A percentile compares a stretch with the other conserved stretches of the same genome.
phyloP scores from a whole-genome alignment of 805 yeast species.

The Candida nonsorbophila region DNA sequence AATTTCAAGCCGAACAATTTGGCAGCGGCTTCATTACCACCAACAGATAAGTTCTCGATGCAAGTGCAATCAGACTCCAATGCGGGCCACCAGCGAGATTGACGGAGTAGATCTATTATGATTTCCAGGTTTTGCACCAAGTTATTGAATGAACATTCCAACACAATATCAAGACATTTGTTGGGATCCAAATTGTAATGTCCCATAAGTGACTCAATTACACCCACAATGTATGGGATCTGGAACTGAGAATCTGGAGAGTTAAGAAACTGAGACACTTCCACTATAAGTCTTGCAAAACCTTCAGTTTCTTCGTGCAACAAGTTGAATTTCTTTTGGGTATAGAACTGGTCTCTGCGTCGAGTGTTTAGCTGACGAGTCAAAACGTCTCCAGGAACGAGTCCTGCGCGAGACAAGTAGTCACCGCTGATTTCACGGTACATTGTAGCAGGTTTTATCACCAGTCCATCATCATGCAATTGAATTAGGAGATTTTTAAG shows the following conservation, averaged over 20 bases:
- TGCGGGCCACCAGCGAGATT: constrained; percentile 67
- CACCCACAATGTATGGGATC: constrained; percentile 39
- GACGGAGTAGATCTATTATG: constrained; percentile 44
- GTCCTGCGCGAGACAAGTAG: constrained; percentile 17
- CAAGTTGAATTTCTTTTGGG: constrained; percentile 58
- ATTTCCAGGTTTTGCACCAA: constrained; percentile 42
- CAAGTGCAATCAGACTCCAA: constrained; percentile 24
- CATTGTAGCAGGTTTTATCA: constrained; percentile 26
- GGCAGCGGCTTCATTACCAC: constrained; percentile 55
- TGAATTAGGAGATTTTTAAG: constrained; percentile 16
- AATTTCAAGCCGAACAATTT: constrained; percentile 48
- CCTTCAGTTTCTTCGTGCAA: constrained; percentile 77
- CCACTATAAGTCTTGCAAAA: constrained; percentile 56
- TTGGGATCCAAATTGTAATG: constrained; percentile 72
- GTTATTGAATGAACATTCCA: constrained; percentile 47
- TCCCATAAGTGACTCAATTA: constrained; percentile 58
- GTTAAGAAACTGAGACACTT: constrained; percentile 38
- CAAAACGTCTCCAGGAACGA: constrained; percentile 28
- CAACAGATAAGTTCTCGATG: constrained; percentile 30
- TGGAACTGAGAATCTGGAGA: constrained; percentile 33
- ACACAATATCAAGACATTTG: constrained; percentile 57
- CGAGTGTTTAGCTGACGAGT: constrained; percentile 31
- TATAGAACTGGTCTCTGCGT: constrained; percentile 38
- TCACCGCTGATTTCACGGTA: constrained; percentile 25
- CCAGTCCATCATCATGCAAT: constrained; percentile 16